These are phyloP conservation scores for Calonectria pseudoreteaudii DNA, from an alignment of 2,329 filamentous ascomycete species.

Conservation along the genomic window DNA sequence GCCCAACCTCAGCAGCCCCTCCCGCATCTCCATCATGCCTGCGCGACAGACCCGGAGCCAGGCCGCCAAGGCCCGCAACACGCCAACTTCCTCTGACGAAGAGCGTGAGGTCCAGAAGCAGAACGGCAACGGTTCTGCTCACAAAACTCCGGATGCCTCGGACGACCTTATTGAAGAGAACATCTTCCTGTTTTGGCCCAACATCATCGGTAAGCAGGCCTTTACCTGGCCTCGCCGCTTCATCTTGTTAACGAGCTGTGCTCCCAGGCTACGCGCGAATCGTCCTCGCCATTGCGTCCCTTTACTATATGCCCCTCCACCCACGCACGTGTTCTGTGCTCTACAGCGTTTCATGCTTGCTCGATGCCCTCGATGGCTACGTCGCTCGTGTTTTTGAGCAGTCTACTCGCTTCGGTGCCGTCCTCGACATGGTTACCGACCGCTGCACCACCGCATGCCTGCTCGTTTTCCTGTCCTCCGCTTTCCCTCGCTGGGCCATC, in stretches of 20 bases:
- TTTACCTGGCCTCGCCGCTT: background rate
- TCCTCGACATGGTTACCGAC: constrained; percentile 99
- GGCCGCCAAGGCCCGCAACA: constrained; percentile 49
- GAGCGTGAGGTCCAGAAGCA: constrained; percentile 46
- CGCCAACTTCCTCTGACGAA: constrained; percentile 44
- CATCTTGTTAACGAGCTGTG: constrained; percentile 29
- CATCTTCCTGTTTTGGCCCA: constrained; percentile 85
- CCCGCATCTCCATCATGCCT: constrained; percentile 48
- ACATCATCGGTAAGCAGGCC: constrained; percentile 76
- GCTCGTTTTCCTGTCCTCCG: constrained; percentile 92
- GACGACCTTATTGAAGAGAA: constrained; percentile 69
- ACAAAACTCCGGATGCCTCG: constrained; percentile 48
- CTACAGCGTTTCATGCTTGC: constrained; percentile 93
- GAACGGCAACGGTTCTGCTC: constrained; percentile 61
- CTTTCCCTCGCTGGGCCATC: constrained; percentile 94
- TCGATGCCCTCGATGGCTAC: constrained; percentile 94
- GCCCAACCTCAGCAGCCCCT: constrained; percentile 23
- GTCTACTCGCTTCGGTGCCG: constrained; percentile 94
- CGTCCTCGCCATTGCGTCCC: constrained; percentile 85
- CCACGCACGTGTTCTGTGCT: constrained; percentile 93
- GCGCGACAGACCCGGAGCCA: constrained; percentile 53
- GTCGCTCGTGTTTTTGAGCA: constrained; percentile 86
- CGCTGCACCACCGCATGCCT: constrained; percentile 96
- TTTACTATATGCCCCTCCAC: constrained; percentile 99
- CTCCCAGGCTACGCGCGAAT: constrained; percentile 79